Conservation (phyloP, 164 flowering plant genomes). For the Vitis amurensis region DNA sequence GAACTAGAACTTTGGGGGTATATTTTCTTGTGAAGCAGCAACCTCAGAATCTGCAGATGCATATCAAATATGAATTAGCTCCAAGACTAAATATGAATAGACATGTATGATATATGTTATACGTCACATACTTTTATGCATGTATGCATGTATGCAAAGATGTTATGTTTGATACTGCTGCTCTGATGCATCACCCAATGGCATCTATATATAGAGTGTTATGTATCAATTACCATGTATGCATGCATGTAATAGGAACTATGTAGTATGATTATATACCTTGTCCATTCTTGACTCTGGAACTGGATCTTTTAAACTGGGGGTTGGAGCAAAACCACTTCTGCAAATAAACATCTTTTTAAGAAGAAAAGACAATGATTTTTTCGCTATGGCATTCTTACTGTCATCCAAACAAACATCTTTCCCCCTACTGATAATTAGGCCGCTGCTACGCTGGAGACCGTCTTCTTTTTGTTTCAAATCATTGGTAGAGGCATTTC, state of each 20-base stretch:
- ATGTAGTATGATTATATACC: slow-evolving; percentile 32
- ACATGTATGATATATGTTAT: neutral
- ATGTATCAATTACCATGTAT: too few relatives aligned
- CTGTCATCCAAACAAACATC: slow-evolving; percentile 37
- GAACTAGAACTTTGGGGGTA: slow-evolving; percentile 43
- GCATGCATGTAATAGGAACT: too few relatives aligned
- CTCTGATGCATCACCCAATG: too few relatives aligned
- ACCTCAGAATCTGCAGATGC: slow-evolving; percentile 50
- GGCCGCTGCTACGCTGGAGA: slow-evolving; percentile 27
- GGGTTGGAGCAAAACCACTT: slow-evolving; percentile 39
- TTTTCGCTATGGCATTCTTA: slow-evolving; percentile 40
- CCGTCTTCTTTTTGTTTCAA: slow-evolving; percentile 18
- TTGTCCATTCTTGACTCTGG: slow-evolving; percentile 68
- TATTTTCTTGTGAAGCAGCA: slow-evolving; percentile 59
- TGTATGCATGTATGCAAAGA: neutral
- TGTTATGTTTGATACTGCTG: neutral
- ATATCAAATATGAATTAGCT: neutral
- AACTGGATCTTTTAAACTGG: slow-evolving; percentile 46
- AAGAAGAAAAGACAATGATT: slow-evolving; percentile 61
- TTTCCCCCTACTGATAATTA: slow-evolving; percentile 40
- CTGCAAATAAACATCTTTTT: slow-evolving; percentile 58
- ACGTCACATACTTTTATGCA: neutral
- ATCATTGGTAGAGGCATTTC: neutral
- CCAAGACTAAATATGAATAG: neutral
- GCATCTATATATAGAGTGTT: too few relatives aligned